These are phyloP conservation scores for Mycena vitilis DNA, from an alignment of 768 basidiomycete genomes.

Conservation along the genomic window DNA sequence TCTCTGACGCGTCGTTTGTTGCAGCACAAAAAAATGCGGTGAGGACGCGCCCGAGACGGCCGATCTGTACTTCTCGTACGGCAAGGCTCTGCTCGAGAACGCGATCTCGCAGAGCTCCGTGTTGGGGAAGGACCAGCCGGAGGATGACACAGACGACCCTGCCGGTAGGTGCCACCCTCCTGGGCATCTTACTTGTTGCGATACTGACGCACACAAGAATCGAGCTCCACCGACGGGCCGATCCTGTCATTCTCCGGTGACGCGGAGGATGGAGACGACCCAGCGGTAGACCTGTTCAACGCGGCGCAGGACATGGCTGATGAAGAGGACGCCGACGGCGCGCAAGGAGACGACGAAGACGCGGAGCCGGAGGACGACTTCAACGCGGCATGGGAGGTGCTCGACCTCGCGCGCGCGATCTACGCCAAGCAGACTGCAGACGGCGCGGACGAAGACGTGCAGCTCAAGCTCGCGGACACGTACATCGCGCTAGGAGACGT, in stretches of 20 bases:
- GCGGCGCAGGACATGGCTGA: slow-evolving; percentile 52
- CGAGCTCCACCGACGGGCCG: slow-evolving; percentile 57
- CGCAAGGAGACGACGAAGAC: slow-evolving; percentile 63
- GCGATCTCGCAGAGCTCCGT: slow-evolving; percentile 89
- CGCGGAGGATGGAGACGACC: slow-evolving; percentile 79
- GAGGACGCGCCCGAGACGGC: slow-evolving; percentile 88
- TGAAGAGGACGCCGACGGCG: background rate
- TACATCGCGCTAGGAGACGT: slow-evolving; percentile 94
- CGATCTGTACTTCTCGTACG: slow-evolving; percentile 91
- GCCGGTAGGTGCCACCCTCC: slow-evolving; percentile 20
- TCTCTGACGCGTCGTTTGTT: slow-evolving; percentile 33
- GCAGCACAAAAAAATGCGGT: slow-evolving; percentile 77
- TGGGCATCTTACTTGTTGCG: background rate
- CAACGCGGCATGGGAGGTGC: slow-evolving; percentile 96
- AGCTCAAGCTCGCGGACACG: slow-evolving; percentile 90
- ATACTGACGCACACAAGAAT: slow-evolving; percentile 3
- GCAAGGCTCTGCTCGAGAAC: slow-evolving; percentile 92
- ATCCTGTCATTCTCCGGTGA: slow-evolving; percentile 88
- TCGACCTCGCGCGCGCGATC: slow-evolving; percentile 93
- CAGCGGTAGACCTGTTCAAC: slow-evolving; percentile 41
- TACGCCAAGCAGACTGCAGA: slow-evolving; percentile 74
- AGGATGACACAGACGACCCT: slow-evolving; percentile 56
- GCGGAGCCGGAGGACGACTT: slow-evolving; percentile 96
- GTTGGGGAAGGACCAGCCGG: slow-evolving; percentile 87
- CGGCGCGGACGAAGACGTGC: slow-evolving; percentile 68